phyloP scores from a whole-genome alignment of 2,329 filamentous ascomycete genomes.

The Fusarium newnesense region DNA sequence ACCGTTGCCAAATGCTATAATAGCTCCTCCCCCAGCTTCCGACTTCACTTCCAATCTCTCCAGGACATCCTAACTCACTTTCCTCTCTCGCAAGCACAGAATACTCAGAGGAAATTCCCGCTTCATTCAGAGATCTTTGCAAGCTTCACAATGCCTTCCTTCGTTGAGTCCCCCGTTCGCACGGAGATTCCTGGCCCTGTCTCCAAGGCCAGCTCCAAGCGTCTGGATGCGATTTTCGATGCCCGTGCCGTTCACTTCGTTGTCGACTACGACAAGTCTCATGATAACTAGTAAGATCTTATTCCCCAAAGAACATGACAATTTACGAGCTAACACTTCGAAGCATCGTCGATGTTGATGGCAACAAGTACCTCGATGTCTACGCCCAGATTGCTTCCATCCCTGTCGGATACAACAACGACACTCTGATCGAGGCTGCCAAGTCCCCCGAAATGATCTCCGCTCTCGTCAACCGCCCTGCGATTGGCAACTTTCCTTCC shows the following conservation, averaged over 20 bases:
- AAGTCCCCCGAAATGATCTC: conserved; percentile 77
- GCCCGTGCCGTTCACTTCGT: conserved; percentile 63
- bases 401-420: conserved; percentile 85
- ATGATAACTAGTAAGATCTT: conserved; percentile 57
- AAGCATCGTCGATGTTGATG: conserved; percentile 60
- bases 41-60: conserved; percentile 22
- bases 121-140: conserved; percentile 11
- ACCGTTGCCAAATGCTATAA: conserved; percentile 41
- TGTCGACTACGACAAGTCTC: conserved; percentile 62
- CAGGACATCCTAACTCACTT: conserved; percentile 32
- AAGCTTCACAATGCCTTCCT: conserved; percentile 46
- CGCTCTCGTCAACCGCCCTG: conserved; percentile 81
- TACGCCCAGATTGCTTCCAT: conserved; percentile 88
- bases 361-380: conserved; percentile 61
- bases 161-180: conserved; percentile 48
- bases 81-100: conserved; percentile 21
- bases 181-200: conserved; percentile 54
- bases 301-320: too few species aligned
- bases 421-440: conserved; percentile 71
- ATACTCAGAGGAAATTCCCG: conserved; percentile 27
- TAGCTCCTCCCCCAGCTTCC: conserved; percentile 37
- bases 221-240: conserved; percentile 62
- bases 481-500: conserved; percentile 83
- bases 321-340: conserved; percentile 4
- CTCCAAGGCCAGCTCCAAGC: conserved; percentile 52